Evolutionary conservation across 2,329 filamentous ascomycete genomes (phyloP).

Genomic region (Fusarium tricinctum): DNA sequence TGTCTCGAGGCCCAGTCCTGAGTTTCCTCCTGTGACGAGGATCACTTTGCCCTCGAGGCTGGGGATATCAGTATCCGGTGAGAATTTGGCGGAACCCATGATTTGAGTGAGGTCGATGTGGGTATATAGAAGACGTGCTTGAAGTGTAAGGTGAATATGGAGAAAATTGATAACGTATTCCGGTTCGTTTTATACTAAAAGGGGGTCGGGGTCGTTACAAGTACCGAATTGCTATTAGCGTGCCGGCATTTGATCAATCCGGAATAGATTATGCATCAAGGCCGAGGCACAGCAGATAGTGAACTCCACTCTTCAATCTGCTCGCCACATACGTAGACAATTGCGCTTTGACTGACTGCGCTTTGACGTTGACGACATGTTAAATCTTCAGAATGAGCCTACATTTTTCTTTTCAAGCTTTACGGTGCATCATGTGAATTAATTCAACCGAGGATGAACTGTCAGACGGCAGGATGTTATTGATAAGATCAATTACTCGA

Average conservation of each 20-base stretch:
- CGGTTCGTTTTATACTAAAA: background rate
- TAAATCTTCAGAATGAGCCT: background rate
- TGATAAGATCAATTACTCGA: background rate
- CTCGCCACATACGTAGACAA: background rate
- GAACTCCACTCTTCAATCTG: background rate
- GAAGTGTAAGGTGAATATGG: background rate
- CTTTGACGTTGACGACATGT: background rate
- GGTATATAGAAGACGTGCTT: background rate
- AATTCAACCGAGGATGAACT: background rate
- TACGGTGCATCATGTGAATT: background rate
- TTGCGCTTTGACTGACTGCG: background rate
- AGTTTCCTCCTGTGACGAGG: slow-evolving; percentile 22
- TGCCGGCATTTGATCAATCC: background rate
- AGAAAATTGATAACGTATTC: background rate
- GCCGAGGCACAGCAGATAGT: background rate
- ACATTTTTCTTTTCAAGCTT: background rate
- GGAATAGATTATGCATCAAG: background rate
- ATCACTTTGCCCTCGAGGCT: slow-evolving; percentile 12
- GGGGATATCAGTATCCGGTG: slow-evolving; percentile 4
- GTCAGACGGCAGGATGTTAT: background rate
- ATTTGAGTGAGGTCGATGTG: background rate
- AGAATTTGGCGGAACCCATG: slow-evolving; percentile 2
- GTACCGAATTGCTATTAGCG: background rate
- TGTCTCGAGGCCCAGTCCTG: background rate
- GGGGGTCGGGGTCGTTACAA: background rate